Conservation (phyloP, 441 rosid species). For the Mallotus japonicus region DNA sequence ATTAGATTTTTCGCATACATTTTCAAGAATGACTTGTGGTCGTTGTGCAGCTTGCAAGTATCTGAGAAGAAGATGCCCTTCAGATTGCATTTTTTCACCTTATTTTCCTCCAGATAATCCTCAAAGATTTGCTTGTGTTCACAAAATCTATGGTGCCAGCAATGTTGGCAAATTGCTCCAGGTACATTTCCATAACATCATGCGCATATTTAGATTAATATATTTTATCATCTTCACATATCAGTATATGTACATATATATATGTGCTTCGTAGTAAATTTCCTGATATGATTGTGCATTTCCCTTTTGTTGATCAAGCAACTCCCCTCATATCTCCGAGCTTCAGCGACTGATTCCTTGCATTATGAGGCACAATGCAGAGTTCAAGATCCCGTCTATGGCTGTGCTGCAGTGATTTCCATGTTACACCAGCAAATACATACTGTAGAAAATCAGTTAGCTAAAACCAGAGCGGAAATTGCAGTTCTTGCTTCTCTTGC, state of each 20-base stretch:
- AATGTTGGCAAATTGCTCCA: slow-evolving; percentile 33
- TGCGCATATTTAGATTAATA: too few species aligned
- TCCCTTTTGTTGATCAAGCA: slow-evolving; percentile 13
- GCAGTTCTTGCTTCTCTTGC: slow-evolving; percentile 15
- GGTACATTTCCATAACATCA: slow-evolving; percentile 16
- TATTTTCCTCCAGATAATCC: slow-evolving; percentile 39
- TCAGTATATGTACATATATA: too few species aligned
- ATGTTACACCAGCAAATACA: slow-evolving; percentile 32
- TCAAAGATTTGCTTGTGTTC: slow-evolving; percentile 36
- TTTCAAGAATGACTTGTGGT: slow-evolving; percentile 10
- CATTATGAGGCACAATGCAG: slow-evolving; percentile 30
- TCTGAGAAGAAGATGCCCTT: slow-evolving; percentile 36
- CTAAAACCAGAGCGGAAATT: slow-evolving; percentile 23
- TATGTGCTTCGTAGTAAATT: neutral
- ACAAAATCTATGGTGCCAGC: slow-evolving; percentile 38
- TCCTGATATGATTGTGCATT: neutral
- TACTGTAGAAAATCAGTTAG: slow-evolving; percentile 15
- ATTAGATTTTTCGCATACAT: neutral
- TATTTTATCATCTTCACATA: too few species aligned
- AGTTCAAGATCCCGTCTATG: slow-evolving; percentile 36
- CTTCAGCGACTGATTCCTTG: slow-evolving; percentile 30
- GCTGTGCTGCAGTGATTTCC: slow-evolving; percentile 33
- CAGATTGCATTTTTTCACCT: slow-evolving; percentile 35
- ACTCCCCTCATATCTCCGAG: slow-evolving; percentile 28
- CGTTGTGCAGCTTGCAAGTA: slow-evolving; percentile 43